Evolutionary conservation across 148 eudicot genomes (phyloP), one percentile per base, ranked within the genome.

Genomic region (Chenopodium quinoa): DNA sequence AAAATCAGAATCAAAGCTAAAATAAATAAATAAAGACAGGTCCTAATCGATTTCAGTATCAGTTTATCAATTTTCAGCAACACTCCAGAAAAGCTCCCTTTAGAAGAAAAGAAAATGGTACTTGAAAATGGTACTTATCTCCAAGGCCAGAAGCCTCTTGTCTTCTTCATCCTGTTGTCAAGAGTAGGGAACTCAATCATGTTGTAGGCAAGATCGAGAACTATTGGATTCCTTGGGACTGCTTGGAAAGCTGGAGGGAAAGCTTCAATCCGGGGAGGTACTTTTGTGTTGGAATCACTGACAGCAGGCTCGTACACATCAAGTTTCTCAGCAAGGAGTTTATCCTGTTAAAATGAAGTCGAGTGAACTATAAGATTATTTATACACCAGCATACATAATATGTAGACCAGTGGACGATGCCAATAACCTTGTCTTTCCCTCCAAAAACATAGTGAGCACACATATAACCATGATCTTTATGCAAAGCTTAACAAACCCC

Each of bases 131-230:
- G 73, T 5, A 68, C 54, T 87, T 83, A 96, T 83, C 98, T 80
- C 96, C 96, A 96, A 80, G 92, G 83, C 89, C 97, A 84, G 78
- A 93, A 88, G 47, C 95, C 93, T 83, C 91, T 90, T 2, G 92
- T 93, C 72, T 92, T 92, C 93, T 92, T 96, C 93, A 88, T 89
- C 87, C 94, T 88, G 84, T 83, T 87, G 64, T 91, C 99, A 47
- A 96, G 91, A 14, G 99, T 87, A 23, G 98, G 99, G 90, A 92
- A 96, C 12, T 93, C 97, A 9, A 95, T 90, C 75, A 83, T 34
- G 76, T 89, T 90, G 78, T 88, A 86, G 56, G 95, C 99, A 78
- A 95, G 97, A 87, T 95, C 99, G 79, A 91, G 79, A 71, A 92
- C 91, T 23, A 95, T 90, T 31, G 97, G 97, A 80, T 91, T 91